These are phyloP conservation scores for Stenocarpella maydis DNA, from an alignment of 2,329 filamentous ascomycete genomes.

Conservation along the genomic window DNA sequence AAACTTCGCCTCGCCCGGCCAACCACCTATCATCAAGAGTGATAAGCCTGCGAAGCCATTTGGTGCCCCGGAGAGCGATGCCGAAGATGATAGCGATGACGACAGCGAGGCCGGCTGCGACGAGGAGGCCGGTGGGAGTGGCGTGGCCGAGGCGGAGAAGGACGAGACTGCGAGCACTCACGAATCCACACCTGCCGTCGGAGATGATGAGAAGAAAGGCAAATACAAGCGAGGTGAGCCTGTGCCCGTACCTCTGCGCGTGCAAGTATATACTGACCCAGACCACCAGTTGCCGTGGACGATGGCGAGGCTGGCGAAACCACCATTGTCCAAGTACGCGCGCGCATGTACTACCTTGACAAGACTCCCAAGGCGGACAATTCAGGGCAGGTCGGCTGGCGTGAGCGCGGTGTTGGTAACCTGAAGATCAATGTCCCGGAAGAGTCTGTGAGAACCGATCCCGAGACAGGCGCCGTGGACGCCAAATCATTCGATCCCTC, in stretches of 20 bases:
- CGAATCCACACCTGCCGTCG: constrained; percentile 53
- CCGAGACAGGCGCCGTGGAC: constrained; percentile 56
- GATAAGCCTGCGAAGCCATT: constrained; percentile 76
- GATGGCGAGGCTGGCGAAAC: constrained; percentile 88
- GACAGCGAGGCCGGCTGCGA: constrained; percentile 60
- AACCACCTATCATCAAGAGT: constrained; percentile 53
- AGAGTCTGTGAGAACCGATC: constrained; percentile 61
- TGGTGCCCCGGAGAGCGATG: constrained; percentile 76
- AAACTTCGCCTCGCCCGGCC: constrained; percentile 74
- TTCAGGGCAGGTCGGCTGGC: constrained; percentile 74
- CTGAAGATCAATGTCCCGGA: constrained; percentile 83
- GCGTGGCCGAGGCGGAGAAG: constrained; percentile 47
- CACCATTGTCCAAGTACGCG: constrained; percentile 77
- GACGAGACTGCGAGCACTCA: constrained; percentile 59
- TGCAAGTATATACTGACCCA: constrained; percentile 1
- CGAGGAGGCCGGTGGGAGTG: constrained; percentile 45
- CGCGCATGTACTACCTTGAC: constrained; percentile 85
- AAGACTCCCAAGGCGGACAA: constrained; percentile 45
- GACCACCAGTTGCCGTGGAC: constrained; percentile 70
- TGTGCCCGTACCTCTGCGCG: background rate
- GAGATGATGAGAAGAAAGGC: constrained; percentile 70
- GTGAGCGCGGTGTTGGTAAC: constrained; percentile 85
- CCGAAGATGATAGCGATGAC: constrained; percentile 57
- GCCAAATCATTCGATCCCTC: constrained; percentile 65
- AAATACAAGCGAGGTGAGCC: constrained; percentile 75